Conservation (phyloP, 2,329 filamentous ascomycete genomes). For the Dactylellina parvicollis region DNA sequence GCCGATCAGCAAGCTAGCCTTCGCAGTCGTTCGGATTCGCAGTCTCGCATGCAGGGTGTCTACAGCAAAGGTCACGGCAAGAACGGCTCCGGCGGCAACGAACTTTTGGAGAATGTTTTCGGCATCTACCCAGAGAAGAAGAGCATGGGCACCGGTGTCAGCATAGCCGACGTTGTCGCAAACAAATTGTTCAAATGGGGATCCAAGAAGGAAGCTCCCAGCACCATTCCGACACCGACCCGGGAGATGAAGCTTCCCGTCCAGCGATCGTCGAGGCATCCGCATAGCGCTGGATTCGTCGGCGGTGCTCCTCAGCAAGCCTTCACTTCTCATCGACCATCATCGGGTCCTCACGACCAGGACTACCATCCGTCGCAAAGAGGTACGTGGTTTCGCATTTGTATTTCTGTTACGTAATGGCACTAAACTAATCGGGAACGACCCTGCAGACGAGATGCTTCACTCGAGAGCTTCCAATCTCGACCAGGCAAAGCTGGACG, state of each 20-base stretch:
- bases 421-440: slow-evolving; percentile 21
- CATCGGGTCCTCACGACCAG: slow-evolving; percentile 24
- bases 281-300: slow-evolving; percentile 32
- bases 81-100: slow-evolving; percentile 27
- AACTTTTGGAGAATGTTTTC: slow-evolving; percentile 50
- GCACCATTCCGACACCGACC: slow-evolving; percentile 47
- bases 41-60: slow-evolving; percentile 30
- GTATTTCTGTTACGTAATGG: slow-evolving; percentile 37
- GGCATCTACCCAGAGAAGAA: slow-evolving; percentile 53
- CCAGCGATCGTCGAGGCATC: slow-evolving; percentile 27
- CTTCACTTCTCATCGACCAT: slow-evolving; percentile 7
- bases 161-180: slow-evolving; percentile 49
- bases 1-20: slow-evolving; percentile 14
- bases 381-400: slow-evolving; percentile 36
- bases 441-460: slow-evolving; percentile 47
- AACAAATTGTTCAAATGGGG: slow-evolving; percentile 54
- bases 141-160: slow-evolving; percentile 51
- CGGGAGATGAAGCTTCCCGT: slow-evolving; percentile 3
- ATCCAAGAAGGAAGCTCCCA: slow-evolving; percentile 45
- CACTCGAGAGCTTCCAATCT: slow-evolving; percentile 43
- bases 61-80: slow-evolving; percentile 39
- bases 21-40: slow-evolving; percentile 48
- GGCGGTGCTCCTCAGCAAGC: slow-evolving; percentile 30
- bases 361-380: slow-evolving; percentile 48
- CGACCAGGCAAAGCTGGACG: slow-evolving; percentile 48